A percentile compares a stretch with the other conserved stretches of the same genome.
Conservation (phyloP, 2,329 filamentous ascomycete species). For the Exophiala spinifera region DNA sequence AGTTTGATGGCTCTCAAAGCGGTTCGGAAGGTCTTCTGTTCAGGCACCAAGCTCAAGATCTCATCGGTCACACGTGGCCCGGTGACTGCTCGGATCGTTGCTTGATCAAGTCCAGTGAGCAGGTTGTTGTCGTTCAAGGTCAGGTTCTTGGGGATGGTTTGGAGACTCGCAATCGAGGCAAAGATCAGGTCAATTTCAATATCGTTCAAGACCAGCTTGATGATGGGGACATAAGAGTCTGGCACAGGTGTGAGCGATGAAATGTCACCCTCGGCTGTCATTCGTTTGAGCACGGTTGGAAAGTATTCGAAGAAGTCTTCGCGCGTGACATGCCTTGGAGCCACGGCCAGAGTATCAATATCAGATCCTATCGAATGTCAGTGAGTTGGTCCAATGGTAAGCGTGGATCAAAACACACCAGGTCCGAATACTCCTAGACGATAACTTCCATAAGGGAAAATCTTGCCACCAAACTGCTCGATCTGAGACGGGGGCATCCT, state of each 20-base stretch:
- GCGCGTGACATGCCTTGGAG: conserved; percentile 80
- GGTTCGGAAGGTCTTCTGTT: conserved; percentile 82
- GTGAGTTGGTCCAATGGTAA: background rate
- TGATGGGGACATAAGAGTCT: conserved; percentile 92
- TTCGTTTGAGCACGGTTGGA: conserved; percentile 71
- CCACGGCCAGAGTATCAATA: conserved; percentile 94
- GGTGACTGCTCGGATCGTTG: conserved; percentile 84
- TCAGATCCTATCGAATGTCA: conserved; percentile 65
- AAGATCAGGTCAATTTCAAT: conserved; percentile 96
- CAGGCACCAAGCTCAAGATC: conserved; percentile 82
- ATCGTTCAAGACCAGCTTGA: conserved; percentile 87
- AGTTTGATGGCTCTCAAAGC: conserved; percentile 91
- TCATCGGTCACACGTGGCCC: conserved; percentile 93
- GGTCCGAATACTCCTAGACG: conserved; percentile 90
- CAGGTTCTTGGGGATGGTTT: conserved; percentile 68
- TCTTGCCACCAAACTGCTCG: conserved; percentile 81
- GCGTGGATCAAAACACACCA: conserved; percentile 39
- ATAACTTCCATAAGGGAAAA: conserved; percentile 96
- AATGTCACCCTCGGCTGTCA: conserved; percentile 75
- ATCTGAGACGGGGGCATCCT: conserved; percentile 72
- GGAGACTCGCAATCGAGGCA: conserved; percentile 67
- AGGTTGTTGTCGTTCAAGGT: conserved; percentile 79
- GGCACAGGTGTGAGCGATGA: conserved; percentile 80
- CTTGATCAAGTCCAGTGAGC: conserved; percentile 80
- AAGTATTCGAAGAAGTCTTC: conserved; percentile 92